Evolutionary conservation across 331 rosid genomes (phyloP), one percentile per base, ranked within the genome.

Genomic region (Pyracantha coccinea): DNA sequence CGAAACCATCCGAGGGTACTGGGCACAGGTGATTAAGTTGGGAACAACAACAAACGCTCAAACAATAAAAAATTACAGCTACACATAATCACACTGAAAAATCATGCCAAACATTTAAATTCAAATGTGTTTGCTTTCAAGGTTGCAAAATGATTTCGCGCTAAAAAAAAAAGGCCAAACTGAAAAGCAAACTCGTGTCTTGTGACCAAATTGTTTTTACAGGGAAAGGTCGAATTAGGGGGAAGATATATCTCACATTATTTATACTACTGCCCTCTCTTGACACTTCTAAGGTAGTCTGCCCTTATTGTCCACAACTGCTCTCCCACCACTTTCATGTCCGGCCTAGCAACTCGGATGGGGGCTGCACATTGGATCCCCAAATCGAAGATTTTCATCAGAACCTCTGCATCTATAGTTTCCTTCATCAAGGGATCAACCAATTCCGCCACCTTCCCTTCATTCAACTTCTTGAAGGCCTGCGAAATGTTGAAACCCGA

Each of bases 281-380:
- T 86, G 62, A 75, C 66, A 72, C 88, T 86, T 77, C 79, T 90
- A 58, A 88, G 68, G 79, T 94, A 92, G 57, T 86, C 91, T 52
- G 97, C 97, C 71, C 99, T 87, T 78, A 92, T 86, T 29, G 92
- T 75, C 99, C 99, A 94, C 73, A 94, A 62, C 80, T 89, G 91
- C 89, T 94, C 92, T 33, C 93, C 90, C 66, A 87, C 97, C 4
- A 85, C 13, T 80, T 92, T 92, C 99, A 94, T 94, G 84, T 89
- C 93, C 6, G 99, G 99, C 52, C 97, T 80, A 68, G 89, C 94
- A 5, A 83, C 31, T 70, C 99, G 86, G 25, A 86, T 21, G 0
- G 99, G 99, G 6, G 97, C 96, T 52, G 97, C 99, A 66, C 97
- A 92, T 28, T 84, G 92, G 75, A 94, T 80, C 23, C 92, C 97